Evolutionary conservation across 2,329 filamentous ascomycete species (phyloP).

Genomic region (Aspergillus ibericus): DNA sequence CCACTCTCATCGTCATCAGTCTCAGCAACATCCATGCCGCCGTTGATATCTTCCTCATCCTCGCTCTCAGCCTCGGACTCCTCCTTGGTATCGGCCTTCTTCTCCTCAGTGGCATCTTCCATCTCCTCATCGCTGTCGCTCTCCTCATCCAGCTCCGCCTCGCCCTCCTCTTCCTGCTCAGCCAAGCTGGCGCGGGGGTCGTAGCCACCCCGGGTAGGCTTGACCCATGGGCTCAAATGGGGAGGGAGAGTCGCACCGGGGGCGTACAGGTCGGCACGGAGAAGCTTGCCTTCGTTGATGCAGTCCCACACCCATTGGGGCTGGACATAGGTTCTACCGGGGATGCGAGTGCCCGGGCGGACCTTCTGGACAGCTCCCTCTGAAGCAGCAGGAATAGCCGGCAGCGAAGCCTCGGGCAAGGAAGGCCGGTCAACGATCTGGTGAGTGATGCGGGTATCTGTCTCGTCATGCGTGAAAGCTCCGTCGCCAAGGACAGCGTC

Average conservation of each 20-base stretch:
- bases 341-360: conserved; percentile 70
- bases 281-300: conserved; percentile 85
- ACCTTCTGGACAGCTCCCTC: conserved; percentile 47
- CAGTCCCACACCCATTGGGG: conserved; percentile 99
- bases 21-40: conserved; percentile 52
- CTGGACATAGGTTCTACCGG: conserved; percentile 90
- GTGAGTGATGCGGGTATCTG: conserved; percentile 86
- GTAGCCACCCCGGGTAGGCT: conserved; percentile 80
- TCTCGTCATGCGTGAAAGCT: conserved; percentile 86
- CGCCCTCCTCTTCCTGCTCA: conserved; percentile 83
- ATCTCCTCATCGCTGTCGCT: conserved; percentile 40
- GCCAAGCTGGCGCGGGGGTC: conserved; percentile 84
- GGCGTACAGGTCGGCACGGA: conserved; percentile 82
- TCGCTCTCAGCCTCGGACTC: conserved; percentile 51
- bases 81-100: conserved; percentile 21
- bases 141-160: conserved; percentile 71
- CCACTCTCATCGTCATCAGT: conserved; percentile 51
- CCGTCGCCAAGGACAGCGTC: conserved; percentile 87
- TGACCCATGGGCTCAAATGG: conserved; percentile 94
- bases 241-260: conserved; percentile 88
- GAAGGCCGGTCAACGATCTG: conserved; percentile 91
- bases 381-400: conserved; percentile 42
- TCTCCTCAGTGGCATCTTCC: conserved; percentile 32
- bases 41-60: conserved; percentile 43
- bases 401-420: conserved; percentile 58